Evolutionary conservation across 768 basidiomycete genomes (phyloP), one percentile per base, ranked within the genome.

Genomic region (Hypholoma fasciculare): DNA sequence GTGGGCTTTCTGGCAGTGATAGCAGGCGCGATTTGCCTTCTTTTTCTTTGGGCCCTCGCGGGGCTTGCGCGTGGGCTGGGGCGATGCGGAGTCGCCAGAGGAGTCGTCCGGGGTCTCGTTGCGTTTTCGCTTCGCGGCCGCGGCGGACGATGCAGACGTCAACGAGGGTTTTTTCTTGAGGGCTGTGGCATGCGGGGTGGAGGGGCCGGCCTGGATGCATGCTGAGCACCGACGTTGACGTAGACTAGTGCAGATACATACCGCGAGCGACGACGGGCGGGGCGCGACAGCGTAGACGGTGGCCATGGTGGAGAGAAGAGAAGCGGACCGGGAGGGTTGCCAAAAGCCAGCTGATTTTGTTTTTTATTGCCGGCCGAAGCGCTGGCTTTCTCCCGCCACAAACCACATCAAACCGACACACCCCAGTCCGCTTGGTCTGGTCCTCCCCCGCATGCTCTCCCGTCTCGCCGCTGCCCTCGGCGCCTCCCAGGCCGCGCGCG

Each of bases 1-100:
- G 73, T 98, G 96, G 2, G 95, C 94, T 72, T 94, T 96, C 75
- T 98, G 96, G 72, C 96, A 98, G 65, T 94, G 92, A 61, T 92
- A 89, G 70, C 96, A 98, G 49, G 96, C 96, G 48, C 94, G 85
- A 65, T 84, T 92, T 0, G 94, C 94, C 74, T 96, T 95, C 82
- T 95, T 96, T 84, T 95, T 96, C 83, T 91, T 94, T 34, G 89
- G 90, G 1, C 86, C 86, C 54, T 90, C 88, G 69, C 85, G 82
- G 70, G 78, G 77, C 65, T 87, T 89, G 63, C 82, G 78, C 7
- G 74, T 72, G 12, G 69, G 72, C 42, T 63, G 64, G 65, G 72
- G 36, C 17, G 76, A 71, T 47, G 78, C 67, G 5, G 81, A 76
- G 63, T 82, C 80, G 46, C 74, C 70, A 61, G 78, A 76, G 63